These are phyloP conservation scores for Hydnomerulius pinastri DNA, from an alignment of 768 basidiomycete genomes.

Conservation along the genomic window DNA sequence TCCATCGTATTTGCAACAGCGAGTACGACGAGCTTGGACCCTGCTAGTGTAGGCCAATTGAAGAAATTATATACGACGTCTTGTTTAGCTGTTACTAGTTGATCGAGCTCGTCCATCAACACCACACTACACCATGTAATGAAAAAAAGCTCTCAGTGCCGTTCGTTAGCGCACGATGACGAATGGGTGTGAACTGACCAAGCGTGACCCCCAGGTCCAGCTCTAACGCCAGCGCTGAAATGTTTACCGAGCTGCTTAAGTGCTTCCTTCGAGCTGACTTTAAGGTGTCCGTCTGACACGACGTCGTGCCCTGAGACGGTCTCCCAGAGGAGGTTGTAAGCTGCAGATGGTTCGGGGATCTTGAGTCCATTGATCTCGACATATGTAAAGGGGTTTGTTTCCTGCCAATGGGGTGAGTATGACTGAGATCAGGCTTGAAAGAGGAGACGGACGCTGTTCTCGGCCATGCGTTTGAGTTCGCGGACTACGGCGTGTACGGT, in stretches of 20 bases:
- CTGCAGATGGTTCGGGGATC: slow-evolving; percentile 89
- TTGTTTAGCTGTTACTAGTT: slow-evolving; percentile 93
- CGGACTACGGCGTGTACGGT: slow-evolving; percentile 93
- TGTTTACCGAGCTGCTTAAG: slow-evolving; percentile 75
- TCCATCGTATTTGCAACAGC: slow-evolving; percentile 99
- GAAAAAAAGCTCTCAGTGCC: not conserved
- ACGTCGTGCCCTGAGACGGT: slow-evolving; percentile 82
- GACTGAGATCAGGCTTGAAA: not conserved
- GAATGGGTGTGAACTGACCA: slow-evolving; percentile 57
- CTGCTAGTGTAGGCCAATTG: slow-evolving; percentile 94
- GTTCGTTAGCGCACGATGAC: not conserved
- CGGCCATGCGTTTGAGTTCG: slow-evolving; percentile 87
- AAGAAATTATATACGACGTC: slow-evolving; percentile 99
- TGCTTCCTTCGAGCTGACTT: slow-evolving; percentile 78
- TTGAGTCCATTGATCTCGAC: slow-evolving; percentile 97
- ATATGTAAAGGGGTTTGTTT: slow-evolving; percentile 92
- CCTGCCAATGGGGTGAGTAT: slow-evolving; percentile 46
- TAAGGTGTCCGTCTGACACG: slow-evolving; percentile 59
- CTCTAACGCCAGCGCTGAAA: slow-evolving; percentile 64
- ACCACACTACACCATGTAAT: slow-evolving; percentile 68
- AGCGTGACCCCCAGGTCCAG: slow-evolving; percentile 83
- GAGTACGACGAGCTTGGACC: slow-evolving; percentile 89
- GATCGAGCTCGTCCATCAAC: slow-evolving; percentile 98
- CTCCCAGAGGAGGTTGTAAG: slow-evolving; percentile 92
- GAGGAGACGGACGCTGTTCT: slow-evolving; percentile 58